phyloP scores from a whole-genome alignment of 768 basidiomycete genomes.

The Russula emetica region DNA sequence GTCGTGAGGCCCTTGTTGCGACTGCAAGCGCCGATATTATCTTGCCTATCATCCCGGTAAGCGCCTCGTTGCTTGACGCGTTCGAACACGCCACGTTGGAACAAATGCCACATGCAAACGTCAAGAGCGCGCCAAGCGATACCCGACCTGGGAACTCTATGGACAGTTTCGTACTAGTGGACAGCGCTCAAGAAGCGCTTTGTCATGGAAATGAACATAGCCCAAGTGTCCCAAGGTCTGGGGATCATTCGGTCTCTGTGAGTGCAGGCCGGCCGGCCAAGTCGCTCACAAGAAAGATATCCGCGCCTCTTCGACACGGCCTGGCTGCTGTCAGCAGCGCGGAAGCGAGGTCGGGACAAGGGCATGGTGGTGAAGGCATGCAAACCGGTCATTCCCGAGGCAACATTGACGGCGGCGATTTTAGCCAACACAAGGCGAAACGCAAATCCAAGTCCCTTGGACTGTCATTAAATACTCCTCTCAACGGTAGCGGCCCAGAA shows the following conservation, averaged over 20 bases:
- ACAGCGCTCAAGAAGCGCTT: constrained; percentile 8
- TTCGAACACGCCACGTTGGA: background rate
- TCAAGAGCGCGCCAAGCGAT: background rate
- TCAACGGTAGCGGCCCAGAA: background rate
- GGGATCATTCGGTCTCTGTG: background rate
- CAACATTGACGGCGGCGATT: background rate
- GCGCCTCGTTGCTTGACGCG: background rate
- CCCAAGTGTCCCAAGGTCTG: background rate
- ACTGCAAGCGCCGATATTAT: constrained; percentile 12
- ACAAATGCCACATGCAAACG: background rate
- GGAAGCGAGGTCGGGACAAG: background rate
- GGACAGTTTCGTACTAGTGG: constrained; percentile 16
- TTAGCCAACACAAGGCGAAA: constrained; percentile 13
- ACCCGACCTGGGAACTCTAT: constrained; percentile 8
- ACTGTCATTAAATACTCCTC: constrained; percentile 13
- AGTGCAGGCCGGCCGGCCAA: constrained; percentile 5
- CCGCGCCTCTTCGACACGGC: constrained; percentile 20
- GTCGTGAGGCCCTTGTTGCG: constrained; percentile 25
- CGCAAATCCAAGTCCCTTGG: constrained; percentile 20
- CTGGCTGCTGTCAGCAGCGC: background rate
- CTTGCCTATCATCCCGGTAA: background rate
- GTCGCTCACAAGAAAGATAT: constrained; percentile 26
- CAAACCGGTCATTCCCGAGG: background rate
- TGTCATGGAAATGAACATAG: background rate
- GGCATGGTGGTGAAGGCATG: background rate